Base-by-base conservation (phyloP, 495 filamentous ascomycete species). In the Tuber calosporum region DNA sequence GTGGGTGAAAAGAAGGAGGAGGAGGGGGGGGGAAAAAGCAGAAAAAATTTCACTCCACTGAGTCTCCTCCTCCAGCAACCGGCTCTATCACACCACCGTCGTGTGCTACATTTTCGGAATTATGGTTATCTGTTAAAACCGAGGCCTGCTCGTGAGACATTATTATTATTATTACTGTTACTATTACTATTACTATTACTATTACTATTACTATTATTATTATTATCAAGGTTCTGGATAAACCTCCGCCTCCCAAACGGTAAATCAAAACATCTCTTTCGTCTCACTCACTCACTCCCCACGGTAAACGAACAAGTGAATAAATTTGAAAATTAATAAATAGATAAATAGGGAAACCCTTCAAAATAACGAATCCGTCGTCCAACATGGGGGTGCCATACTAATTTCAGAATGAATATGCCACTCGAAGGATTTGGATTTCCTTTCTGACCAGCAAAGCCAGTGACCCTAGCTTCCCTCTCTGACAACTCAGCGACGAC, bases 351-450 rank as follows among this genome's bases (percentile, higher is more conserved):
- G 48, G 48, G 48, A 58, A 58, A 26, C 22, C 45, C 48, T 26
- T 58, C 53, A 67, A 67, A 66, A 69, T 48, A 48, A 69, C 76
- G 69, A 77, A 78, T 78, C 71, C 74, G 71, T 77, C 76, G 26
- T 39, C 68, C 70, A 62, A 78, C 74, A 78, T 78, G 53, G 70
- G 70, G 68, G 40, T 76, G 76, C 58, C 67, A 73, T 78, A 77
- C 66, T 72, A 74, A 68, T 78, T 78, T 71, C 77, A 73, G 70
- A 77, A 77, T 58, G 70, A 66, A 74, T 66, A 75, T 78, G 76
- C 75, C 77, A 71, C 76, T 78, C 76, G 76, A 78, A 78, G 74
- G 76, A 77, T 78, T 68, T 41, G 74, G 76, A 78, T 78, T 78
- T 71, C 42, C 67, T 73, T 77, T 71, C 75, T 77, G 76, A 78